A percentile compares a stretch with the other conserved stretches of the same genome.
Evolutionary conservation across 2,329 filamentous ascomycete genomes (phyloP).

Genomic region (Drechslerella dactyloides): DNA sequence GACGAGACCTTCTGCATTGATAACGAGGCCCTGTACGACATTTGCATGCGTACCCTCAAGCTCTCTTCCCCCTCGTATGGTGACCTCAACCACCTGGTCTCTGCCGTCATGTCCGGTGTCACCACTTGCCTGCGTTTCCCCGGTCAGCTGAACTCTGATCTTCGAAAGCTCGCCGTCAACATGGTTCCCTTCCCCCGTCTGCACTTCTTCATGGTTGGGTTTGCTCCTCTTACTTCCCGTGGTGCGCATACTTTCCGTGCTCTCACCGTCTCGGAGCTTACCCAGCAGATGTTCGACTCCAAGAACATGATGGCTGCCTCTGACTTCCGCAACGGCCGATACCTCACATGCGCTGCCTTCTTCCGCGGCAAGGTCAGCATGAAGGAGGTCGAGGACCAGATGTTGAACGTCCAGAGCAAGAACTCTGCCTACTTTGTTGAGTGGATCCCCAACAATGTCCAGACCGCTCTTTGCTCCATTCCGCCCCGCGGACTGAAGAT

Average conservation of each 20-base stretch:
- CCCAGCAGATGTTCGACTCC: constrained; percentile 99
- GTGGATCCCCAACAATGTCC: constrained; percentile 99
- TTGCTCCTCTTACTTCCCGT: constrained; percentile 94
- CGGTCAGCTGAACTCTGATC: constrained; percentile 99
- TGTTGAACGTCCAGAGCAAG: constrained; percentile 99
- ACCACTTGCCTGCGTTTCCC: constrained; percentile 99
- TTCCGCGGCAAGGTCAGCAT: constrained; percentile 99
- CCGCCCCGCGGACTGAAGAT: constrained; percentile 97
- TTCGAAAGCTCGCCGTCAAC: constrained; percentile 99
- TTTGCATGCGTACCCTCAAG: constrained; percentile 99
- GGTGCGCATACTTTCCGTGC: constrained; percentile 94
- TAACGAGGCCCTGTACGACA: constrained; percentile 99
- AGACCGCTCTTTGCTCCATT: constrained; percentile 98
- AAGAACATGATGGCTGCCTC: constrained; percentile 99
- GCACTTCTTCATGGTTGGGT: constrained; percentile 99
- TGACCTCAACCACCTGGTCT: constrained; percentile 99
- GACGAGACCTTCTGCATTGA: constrained; percentile 99
- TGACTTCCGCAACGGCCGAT: constrained; percentile 99
- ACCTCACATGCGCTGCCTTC: constrained; percentile 99
- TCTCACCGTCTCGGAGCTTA: constrained; percentile 95
- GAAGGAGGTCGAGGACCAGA: constrained; percentile 99
- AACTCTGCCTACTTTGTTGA: constrained; percentile 99
- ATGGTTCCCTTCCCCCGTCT: constrained; percentile 99
- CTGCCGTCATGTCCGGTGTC: constrained; percentile 98
- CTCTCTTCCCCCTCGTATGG: constrained; percentile 98